Base-by-base conservation (phyloP, 78 protist species). In the Monosiga brevicollis region DNA sequence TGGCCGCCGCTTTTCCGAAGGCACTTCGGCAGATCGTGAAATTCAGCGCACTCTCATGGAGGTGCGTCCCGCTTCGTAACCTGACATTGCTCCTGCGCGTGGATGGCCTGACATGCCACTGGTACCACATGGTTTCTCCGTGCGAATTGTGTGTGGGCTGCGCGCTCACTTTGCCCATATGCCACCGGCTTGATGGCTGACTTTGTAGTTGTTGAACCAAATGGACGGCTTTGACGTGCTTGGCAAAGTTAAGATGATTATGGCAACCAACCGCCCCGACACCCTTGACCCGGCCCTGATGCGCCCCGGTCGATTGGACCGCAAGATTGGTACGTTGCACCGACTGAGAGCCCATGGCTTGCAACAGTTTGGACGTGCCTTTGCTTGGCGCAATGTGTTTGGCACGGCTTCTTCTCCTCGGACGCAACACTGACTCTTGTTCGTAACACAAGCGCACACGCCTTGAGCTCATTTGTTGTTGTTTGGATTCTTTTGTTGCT, bases 251-350 rank as follows among this genome's bases (percentile, higher is more conserved):
- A 98, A 98, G 87, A 94, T 97, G 76, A 94, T 98, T 80, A 96
- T 96, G 98, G 99, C 99, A 39, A 98, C 99, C 54, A 98, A 98
- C 80, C 84, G 99, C 24, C 99, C 99, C 0, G 99, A 97, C 85
- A 93, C 89, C 40, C 92, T 98, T 70, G 99, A 98, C 75, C 98
- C 99, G 0, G 98, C 99, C 10, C 92, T 97, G 32, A 77, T 96
- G 29, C 88, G 99, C 9, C 99, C 99, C 3, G 99, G 99, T 32
- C 91, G 99, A 0, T 84, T 95, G 29, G 97, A 93, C 73, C 81
- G 97, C 29, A 92, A 92, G 86, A 37, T 73, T 42, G 62, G 62
- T 49, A 20, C 62, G 62, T 55, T 23, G 71, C 71, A 55, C 34
- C 11, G 71, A 55, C 34, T 23, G 71, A 55, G 71, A 55, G 71